Evolutionary conservation across 345 rosid genomes (phyloP), one percentile per base, ranked within the genome.

Genomic region (Jatropha curcas): DNA sequence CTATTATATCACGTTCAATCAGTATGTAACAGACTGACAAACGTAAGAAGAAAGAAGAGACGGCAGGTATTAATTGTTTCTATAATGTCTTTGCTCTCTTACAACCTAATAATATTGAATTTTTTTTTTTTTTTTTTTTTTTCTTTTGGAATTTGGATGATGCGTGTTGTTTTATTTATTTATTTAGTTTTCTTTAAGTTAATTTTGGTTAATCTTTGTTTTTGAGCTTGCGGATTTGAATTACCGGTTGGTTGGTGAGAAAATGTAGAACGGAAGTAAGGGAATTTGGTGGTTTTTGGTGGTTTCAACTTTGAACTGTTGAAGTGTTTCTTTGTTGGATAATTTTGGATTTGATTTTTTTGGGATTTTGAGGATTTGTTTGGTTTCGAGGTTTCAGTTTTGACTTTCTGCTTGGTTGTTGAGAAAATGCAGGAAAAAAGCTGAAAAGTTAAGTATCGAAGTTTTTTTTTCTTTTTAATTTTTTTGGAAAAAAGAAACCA

Each of bases 91-190:
- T n/a, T n/a, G n/a, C n/a, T n/a, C n/a, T n/a, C n/a, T n/a, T n/a
- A n/a, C n/a, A n/a, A n/a, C n/a, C n/a, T n/a, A n/a, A n/a, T n/a
- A 48, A 71, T 67, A 73, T 31, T 14, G 61, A 37, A 66, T 35
- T 70, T 27, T n/a, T 60, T 0, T 5, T 63, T 37, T 41, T 57
- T 43, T 63, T 31, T 33, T 6, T 20, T 53, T 55, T 1, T 22
- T 51, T 10, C 2, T 31, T 66, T 61, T 31, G 20, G 16, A 31
- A 4, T 7, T 37, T 61, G 24, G 59, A 41, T 11, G n/a, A 30
- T 71, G 8, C 51, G 30, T 19, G n/a, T n/a, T n/a, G n/a, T n/a
- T n/a, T n/a, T n/a, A n/a, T n/a, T n/a, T n/a, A n/a, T n/a, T n/a
- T n/a, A n/a, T n/a, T 53, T 19, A 46, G 22, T 51, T 20, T 43